Evolutionary conservation across 441 rosid species (phyloP), one percentile per base, ranked within the genome.

Genomic region (Syzygium syzygioides): DNA sequence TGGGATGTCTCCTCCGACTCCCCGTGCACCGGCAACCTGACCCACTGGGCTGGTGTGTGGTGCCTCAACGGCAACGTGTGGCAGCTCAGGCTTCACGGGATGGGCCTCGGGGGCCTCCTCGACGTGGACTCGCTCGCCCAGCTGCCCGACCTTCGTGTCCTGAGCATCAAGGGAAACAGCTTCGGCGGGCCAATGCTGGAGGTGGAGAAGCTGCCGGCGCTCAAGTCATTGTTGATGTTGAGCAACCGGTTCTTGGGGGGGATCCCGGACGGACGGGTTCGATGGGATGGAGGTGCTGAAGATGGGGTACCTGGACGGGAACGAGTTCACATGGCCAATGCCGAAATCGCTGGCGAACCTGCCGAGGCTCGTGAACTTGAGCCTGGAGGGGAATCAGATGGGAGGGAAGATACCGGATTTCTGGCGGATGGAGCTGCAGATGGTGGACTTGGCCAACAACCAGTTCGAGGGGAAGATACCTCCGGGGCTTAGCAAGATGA

Each of bases 401-500:
- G 41, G 55, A 15, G 90, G 90, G 71, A 64, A 57, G 45, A 57
- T 89, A 18, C 90, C 86, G 19, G 52, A 55, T 30, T 89, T 89
- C 45, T 57, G 25, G 86, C 85, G 71, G 85, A 41, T 15, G 86
- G 86, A 89, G 45, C 60, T 89, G 17, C 55, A 57, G 83, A 41
- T 55, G 59, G 71, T 89, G 59, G 23, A 89, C 50, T 28, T 89
- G 26, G 88, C 97, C 41, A 62, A 93, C 89, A 97, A 97, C 90
- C 92, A 26, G n/a, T 92, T 96, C 87, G 90, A 85, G 12, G 99
- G 98, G 86, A 91, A 60, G 17, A 93, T 97, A 57, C 98, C 98
- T 20, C 9, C 55, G 9, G 89, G 86, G 68, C 93, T 96, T 19
- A 89, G 94, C 12, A 55, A 54, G 56, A 90, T 93, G 92, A 55